phyloP scores from a whole-genome alignment of 2,329 filamentous ascomycete genomes.

The Fusarium proliferatum region DNA sequence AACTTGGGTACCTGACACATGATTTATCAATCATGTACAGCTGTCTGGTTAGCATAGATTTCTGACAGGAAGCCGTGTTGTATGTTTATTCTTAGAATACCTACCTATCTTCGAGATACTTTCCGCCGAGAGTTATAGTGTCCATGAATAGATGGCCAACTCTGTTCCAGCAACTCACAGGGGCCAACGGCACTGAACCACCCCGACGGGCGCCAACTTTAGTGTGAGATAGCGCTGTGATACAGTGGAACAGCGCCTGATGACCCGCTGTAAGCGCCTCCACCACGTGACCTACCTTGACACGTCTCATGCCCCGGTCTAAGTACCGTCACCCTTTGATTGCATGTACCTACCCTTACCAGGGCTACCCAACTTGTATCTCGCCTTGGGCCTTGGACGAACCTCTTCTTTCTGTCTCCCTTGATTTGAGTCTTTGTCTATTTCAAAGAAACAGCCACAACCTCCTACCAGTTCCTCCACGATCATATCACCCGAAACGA shows the following conservation, averaged over 20 bases:
- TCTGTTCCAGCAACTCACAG: not conserved
- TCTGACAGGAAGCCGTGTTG: not conserved
- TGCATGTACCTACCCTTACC: slow-evolving; percentile 41
- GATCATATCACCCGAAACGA: slow-evolving; percentile 11
- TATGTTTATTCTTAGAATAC: slow-evolving; percentile 3
- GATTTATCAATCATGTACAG: slow-evolving; percentile 15
- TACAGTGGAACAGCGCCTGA: slow-evolving; percentile 38
- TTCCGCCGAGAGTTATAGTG: not conserved
- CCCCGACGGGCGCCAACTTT: slow-evolving; percentile 39
- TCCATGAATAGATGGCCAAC: not conserved
- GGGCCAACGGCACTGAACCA: slow-evolving; percentile 10
- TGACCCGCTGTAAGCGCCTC: slow-evolving; percentile 32
- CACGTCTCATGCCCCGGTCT: slow-evolving; percentile 40
- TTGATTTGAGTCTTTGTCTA: slow-evolving; percentile 36
- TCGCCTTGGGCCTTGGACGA: slow-evolving; percentile 41
- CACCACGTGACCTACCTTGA: slow-evolving; percentile 43
- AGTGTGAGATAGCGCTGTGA: slow-evolving; percentile 42
- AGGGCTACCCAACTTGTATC: slow-evolving; percentile 41
- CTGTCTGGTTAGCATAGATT: not conserved
- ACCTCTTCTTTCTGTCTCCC: slow-evolving; percentile 38
- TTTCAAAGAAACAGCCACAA: slow-evolving; percentile 19
- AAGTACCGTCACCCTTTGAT: slow-evolving; percentile 43
- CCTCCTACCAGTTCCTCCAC: slow-evolving; percentile 14
- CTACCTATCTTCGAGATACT: not conserved
- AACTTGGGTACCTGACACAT: slow-evolving; percentile 18